Conservation (phyloP, 169 alveolate genomes). For the Ichthyophthirius multifiliis region DNA sequence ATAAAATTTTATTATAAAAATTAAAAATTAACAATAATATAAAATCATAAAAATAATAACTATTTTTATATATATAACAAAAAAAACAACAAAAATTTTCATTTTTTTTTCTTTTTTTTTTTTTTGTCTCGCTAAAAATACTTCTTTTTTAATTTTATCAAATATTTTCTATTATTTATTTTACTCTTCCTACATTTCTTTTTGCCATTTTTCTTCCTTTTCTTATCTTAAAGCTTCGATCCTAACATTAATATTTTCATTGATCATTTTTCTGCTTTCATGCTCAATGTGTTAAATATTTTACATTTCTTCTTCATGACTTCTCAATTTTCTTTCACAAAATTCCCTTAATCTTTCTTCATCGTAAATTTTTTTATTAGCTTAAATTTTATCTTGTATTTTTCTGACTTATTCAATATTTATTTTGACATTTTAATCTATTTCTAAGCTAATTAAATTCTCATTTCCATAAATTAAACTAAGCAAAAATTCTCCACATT, state of each 20-base stretch:
- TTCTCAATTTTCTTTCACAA: constrained; percentile 47
- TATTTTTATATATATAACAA: too few relatives aligned
- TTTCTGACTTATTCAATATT: constrained; percentile 28
- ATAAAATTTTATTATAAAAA: too few relatives aligned
- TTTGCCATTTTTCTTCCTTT: background rate
- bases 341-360: constrained; percentile 53
- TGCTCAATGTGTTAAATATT: background rate
- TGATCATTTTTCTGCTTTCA: background rate
- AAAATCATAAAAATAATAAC: too few relatives aligned
- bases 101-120: too few relatives aligned
- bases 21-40: too few relatives aligned
- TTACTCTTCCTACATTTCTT: too few relatives aligned
- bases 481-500: constrained; percentile 36
- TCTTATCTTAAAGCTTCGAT: background rate
- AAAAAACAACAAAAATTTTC: too few relatives aligned
- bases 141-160: too few relatives aligned
- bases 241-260: background rate
- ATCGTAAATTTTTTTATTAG: constrained; percentile 45
- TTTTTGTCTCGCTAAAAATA: too few relatives aligned
- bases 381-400: constrained; percentile 29
- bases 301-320: constrained; percentile 19
- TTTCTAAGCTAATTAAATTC: constrained; percentile 41
- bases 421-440: constrained; percentile 38
- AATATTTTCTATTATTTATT: too few relatives aligned
- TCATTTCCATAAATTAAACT: constrained; percentile 26